Base-by-base conservation (phyloP, 2,329 filamentous ascomycete species). In the Stagonosporopsis cucurbitacearum region DNA sequence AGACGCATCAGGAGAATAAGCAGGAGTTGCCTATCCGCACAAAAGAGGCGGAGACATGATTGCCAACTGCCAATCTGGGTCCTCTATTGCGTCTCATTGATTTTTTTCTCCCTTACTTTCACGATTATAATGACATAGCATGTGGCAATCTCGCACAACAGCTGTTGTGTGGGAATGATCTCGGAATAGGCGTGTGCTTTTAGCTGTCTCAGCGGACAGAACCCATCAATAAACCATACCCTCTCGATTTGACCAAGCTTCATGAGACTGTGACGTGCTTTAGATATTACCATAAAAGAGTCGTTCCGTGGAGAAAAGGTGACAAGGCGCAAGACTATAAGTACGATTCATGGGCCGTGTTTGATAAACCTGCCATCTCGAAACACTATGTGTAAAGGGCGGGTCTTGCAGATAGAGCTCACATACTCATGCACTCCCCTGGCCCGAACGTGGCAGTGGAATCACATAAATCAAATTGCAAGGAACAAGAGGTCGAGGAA, bases 1-100 rank as follows among this genome's bases (percentile, higher is more conserved):
- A 61, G 12, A 48, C 58, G 25, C 40, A 50, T 6, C 53, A 60
- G 39, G 47, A 57, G 23, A 40, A 40, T 22, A 47, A 50, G 22
- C 46, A 57, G 50, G 50, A 54, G 17, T 52, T 61, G 30, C 54
- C 54, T 30, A 46, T 52, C 13, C 59, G 60, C 25, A 58, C 54
- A 19, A 58, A 54, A 40, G 58, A 64, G 49, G 45, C 56, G 22
- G 42, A 50, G 13, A 58, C 54, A 28, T 60, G 54, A 57, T 43
- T 37, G 44, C 25, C 48, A 44, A 32, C 5, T 28, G 46, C 33
- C 48, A 37, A 45, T 32, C 37, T 15, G 35, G 28, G 17, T 44
- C 13, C 23, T 30, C 39, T 25, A 36, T 50, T 36, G 35, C 54
- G 49, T 49, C 39, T 50, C 50, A 54, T 35, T 53, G 54, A 58